Evolutionary conservation across 1,284 basidiomycete genomes (phyloP).

Genomic region (Blastosporella zonata): DNA sequence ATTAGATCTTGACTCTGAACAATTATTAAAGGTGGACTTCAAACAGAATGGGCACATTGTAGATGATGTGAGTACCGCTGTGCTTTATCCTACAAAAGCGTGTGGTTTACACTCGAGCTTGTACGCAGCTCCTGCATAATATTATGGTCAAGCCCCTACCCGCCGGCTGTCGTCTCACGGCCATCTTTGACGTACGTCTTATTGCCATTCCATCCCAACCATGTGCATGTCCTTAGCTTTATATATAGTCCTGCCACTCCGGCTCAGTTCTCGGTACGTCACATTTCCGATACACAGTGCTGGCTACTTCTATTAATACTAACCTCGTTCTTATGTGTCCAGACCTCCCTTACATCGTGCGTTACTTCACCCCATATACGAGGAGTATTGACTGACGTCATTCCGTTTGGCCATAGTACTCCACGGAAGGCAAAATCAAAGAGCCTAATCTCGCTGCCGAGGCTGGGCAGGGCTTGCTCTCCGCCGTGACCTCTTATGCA

Average conservation of each 20-base stretch:
- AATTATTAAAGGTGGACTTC: conserved; percentile 55
- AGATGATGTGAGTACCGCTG: conserved; percentile 66
- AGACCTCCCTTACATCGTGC: conserved; percentile 63
- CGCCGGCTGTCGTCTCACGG: conserved; percentile 81
- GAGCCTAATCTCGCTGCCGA: conserved; percentile 83
- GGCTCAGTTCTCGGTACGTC: conserved; percentile 60
- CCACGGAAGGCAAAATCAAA: conserved; percentile 91
- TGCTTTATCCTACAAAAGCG: not conserved
- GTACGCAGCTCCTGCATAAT: conserved; percentile 61
- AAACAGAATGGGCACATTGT: conserved; percentile 71
- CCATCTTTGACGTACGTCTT: conserved; percentile 76
- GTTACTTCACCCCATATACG: conserved; percentile 16
- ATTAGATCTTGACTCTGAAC: not conserved
- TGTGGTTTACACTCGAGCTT: not conserved
- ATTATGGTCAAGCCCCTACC: conserved; percentile 78
- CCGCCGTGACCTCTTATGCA: conserved; percentile 68
- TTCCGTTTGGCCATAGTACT: conserved; percentile 52
- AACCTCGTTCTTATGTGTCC: not conserved
- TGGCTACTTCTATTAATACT: not conserved
- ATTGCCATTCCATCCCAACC: not conserved
- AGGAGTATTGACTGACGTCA: not conserved
- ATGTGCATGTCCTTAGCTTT: conserved; percentile 6
- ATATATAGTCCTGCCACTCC: conserved; percentile 59
- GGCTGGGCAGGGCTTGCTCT: conserved; percentile 73
- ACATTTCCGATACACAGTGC: not conserved